Base-by-base conservation (phyloP, 306 rosid species). In the Gynostemma pentaphyllum region DNA sequence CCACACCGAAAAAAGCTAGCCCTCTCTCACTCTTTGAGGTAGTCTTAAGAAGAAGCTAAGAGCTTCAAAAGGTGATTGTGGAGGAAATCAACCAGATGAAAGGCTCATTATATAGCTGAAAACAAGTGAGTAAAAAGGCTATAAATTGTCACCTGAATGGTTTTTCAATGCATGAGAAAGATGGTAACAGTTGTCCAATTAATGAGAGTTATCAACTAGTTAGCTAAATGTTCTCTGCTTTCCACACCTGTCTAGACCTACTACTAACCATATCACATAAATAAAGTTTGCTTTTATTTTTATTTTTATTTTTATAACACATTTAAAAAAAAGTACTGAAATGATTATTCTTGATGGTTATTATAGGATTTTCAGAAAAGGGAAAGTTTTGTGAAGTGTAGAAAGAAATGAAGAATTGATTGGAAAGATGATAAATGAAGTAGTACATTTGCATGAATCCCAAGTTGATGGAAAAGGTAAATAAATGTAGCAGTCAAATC, bases 181-280 rank as follows among this genome's bases (percentile, higher is more conserved):
- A 7, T 32, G 64, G 45, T 15, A 42, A 56, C n/a, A 59, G n/a
- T 5, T 34, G 46, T 42, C 13, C 64, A 57, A 32, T 57, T 57
- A 57, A 19, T 36, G 64, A 36, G 55, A 10, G 24, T 26, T 5
- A 34, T n/a, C 36, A 14, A 56, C n/a, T n/a, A n/a, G n/a, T n/a
- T n/a, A n/a, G n/a, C n/a, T n/a, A 56, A 56, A 56, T 34, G 44
- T 27, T 56, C 63, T 34, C 26, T 32, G 48, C 47, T 60, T n/a
- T 39, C 6, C 45, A 57, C 45, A 57, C 45, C 64, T 60, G 12
- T 60, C 34, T 57, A 37, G 36, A 60, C 48, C 65, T 60, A 60
- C 48, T 22, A 14, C 48, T 60, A 13, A 60, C 65, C 65, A 21
- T 26, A 36, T 60, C 46, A 60, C 47, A 36, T 37, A 12, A 60